Base-by-base conservation (phyloP, 352 stramenopile genomes). In the Pythium coloratum region DNA sequence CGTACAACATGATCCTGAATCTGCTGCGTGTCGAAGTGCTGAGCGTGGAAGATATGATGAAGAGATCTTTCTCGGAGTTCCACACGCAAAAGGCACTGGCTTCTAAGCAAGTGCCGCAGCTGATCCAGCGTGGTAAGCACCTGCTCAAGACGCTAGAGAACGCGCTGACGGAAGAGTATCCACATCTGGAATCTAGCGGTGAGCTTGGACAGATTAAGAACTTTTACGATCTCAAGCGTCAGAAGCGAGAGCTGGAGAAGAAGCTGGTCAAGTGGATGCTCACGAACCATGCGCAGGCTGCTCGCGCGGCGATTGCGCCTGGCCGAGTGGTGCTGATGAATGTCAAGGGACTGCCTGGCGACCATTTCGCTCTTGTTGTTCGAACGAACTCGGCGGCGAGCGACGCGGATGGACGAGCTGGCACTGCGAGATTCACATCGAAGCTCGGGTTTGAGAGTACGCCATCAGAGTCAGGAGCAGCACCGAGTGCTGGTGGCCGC, bases 1-100 rank as follows among this genome's bases (percentile, higher is more conserved):
- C 95, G n/a, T 99, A 99, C 77, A 98, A 97, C 61, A 99, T 99
- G 97, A 98, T 99, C 64, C 77, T 99, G 61, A 99, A 98, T 75
- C 73, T 99, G 14, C 76, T 99, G 30, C 91, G 97, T 42, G 88
- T 95, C 46, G 88, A 95, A 50, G 88, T 92, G 16, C 67, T 97
- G 44, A 96, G 80, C 2, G 84, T 98, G 34, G 88, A 96, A 68
- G 91, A 97, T 62, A 99, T 99, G 96, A 99, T 99, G 76, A 99
- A 98, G 75, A 81, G 92, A n/a, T 97, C 86, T 9, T 99, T 98
- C 65, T 97, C 93, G 24, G 94, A 99, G 74, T 98, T 98, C 73
- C 93, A 96, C 50, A 97, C 92, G 10, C 95, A 98, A 66, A 96
- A 94, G 53, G 85, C 84, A 6, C 73, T 95, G 7, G 76, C 84